phyloP scores from a whole-genome alignment of 805 yeast genomes.

The Spencermartinsiella europaea region DNA sequence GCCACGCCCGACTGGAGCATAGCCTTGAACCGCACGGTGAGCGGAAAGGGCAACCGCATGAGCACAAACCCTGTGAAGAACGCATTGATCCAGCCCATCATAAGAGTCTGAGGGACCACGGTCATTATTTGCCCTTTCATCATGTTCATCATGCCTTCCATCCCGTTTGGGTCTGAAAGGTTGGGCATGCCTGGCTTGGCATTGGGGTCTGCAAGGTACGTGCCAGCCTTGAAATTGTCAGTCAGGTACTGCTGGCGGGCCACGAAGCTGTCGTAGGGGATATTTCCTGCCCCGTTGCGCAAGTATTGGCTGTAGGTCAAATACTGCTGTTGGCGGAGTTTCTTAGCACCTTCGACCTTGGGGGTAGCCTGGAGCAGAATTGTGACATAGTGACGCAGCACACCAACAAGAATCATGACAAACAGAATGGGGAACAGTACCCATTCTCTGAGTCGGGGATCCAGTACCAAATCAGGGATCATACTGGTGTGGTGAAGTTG shows the following conservation, averaged over 20 bases:
- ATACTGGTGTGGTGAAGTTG: constrained; percentile 6
- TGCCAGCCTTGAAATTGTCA: constrained; percentile 46
- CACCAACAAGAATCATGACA: constrained; percentile 85
- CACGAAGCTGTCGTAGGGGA: constrained; percentile 50
- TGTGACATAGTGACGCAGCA: constrained; percentile 66
- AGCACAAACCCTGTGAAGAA: constrained; percentile 89
- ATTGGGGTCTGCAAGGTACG: constrained; percentile 49
- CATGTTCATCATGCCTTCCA: constrained; percentile 71
- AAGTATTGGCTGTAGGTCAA: constrained; percentile 56
- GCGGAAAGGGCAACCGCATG: constrained; percentile 85
- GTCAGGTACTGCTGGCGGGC: constrained; percentile 46
- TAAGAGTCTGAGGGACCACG: constrained; percentile 84
- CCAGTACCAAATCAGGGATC: constrained; percentile 54
- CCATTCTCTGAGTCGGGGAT: constrained; percentile 83
- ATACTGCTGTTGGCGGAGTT: constrained; percentile 59
- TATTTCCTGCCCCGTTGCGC: constrained; percentile 46
- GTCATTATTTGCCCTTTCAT: constrained; percentile 77
- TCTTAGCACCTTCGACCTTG: constrained; percentile 46
- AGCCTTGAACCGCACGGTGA: constrained; percentile 82
- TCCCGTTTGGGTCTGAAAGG: constrained; percentile 61
- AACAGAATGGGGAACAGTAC: constrained; percentile 83
- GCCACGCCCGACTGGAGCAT: constrained; percentile 87
- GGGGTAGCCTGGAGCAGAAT: constrained; percentile 54
- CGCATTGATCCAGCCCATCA: constrained; percentile 94
- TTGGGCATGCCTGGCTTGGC: constrained; percentile 37